Conservation (phyloP, 305 asterid genomes). For the Fraxinus dipetala region DNA sequence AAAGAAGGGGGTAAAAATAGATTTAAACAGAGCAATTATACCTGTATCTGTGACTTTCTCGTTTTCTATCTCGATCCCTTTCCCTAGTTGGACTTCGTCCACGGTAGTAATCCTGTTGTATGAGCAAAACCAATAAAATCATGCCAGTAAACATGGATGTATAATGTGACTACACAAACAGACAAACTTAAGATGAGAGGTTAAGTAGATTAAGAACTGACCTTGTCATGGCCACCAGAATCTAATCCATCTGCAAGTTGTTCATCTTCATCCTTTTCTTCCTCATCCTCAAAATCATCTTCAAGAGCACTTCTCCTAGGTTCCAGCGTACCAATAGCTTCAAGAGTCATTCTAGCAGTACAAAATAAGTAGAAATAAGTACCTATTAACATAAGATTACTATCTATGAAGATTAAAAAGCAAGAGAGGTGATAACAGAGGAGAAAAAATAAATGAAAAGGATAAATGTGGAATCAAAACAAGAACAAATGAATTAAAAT, state of each 20-base stretch:
- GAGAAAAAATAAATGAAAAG: background rate
- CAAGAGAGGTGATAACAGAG: background rate
- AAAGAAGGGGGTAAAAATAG: background rate
- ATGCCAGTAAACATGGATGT: slow-evolving; percentile 8
- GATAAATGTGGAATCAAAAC: background rate
- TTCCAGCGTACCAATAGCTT: slow-evolving; percentile 64
- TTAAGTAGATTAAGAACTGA: slow-evolving; percentile 19
- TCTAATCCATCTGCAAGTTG: slow-evolving; percentile 58
- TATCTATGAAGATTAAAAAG: background rate
- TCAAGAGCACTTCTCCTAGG: slow-evolving; percentile 95
- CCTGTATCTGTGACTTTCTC: slow-evolving; percentile 85
- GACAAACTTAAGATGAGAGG: background rate
- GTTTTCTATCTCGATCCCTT: slow-evolving; percentile 80
- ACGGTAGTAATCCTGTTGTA: slow-evolving; percentile 61
- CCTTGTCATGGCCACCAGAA: slow-evolving; percentile 62
- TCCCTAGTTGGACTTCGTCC: slow-evolving; percentile 79
- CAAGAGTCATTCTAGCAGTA: slow-evolving; percentile 69
- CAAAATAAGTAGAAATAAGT: slow-evolving; percentile 13
- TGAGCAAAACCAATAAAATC: slow-evolving; percentile 13
- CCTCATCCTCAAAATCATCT: slow-evolving; percentile 99
- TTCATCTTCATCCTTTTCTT: slow-evolving; percentile 90
- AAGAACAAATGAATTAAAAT: background rate
- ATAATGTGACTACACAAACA: background rate
- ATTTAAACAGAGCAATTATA: slow-evolving; percentile 22
- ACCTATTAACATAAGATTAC: slow-evolving; percentile 14